A percentile compares a stretch with the other conserved stretches of the same genome.
These are phyloP conservation scores for Rhizopogon vulgaris DNA, from an alignment of 768 basidiomycete species.

Conservation along the genomic window DNA sequence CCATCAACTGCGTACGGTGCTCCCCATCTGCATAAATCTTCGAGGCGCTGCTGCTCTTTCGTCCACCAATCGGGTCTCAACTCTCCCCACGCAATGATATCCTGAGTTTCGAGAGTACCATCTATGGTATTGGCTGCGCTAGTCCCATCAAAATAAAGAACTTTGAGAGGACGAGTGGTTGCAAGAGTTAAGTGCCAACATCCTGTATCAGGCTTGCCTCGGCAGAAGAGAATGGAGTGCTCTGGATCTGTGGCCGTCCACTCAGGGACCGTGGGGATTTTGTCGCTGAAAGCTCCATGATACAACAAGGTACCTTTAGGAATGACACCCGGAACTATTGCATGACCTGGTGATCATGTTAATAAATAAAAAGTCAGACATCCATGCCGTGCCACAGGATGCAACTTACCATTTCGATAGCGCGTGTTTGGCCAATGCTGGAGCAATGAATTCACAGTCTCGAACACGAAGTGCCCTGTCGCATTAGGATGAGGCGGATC, in stretches of 20 bases:
- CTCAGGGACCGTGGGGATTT: slow-evolving; percentile 24
- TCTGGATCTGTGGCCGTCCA: slow-evolving; percentile 33
- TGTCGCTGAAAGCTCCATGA: slow-evolving; percentile 9
- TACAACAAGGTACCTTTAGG: slow-evolving; percentile 7
- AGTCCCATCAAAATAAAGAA: slow-evolving; percentile 28
- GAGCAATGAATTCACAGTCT: slow-evolving; percentile 26
- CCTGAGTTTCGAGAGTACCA: slow-evolving; percentile 36
- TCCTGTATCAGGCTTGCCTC: neutral
- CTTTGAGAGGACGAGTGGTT: slow-evolving; percentile 19
- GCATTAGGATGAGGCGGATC: slow-evolving; percentile 16
- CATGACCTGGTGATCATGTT: neutral
- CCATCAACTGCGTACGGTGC: slow-evolving; percentile 36
- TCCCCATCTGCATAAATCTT: slow-evolving; percentile 39
- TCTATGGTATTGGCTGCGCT: slow-evolving; percentile 23
- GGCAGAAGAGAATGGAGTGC: slow-evolving; percentile 33
- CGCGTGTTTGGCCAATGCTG: slow-evolving; percentile 43
- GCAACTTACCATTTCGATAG: slow-evolving; percentile 35
- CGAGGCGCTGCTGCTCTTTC: slow-evolving; percentile 31
- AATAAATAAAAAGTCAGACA: neutral
- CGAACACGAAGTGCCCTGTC: slow-evolving; percentile 28
- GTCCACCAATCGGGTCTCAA: slow-evolving; percentile 10
- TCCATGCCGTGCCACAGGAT: neutral
- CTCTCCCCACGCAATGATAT: slow-evolving; percentile 39
- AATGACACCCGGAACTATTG: slow-evolving; percentile 3
- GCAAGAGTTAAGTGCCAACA: slow-evolving; percentile 13